Evolutionary conservation across 768 basidiomycete genomes (phyloP), one percentile per base, ranked within the genome.

Genomic region (Lactarius indigo): DNA sequence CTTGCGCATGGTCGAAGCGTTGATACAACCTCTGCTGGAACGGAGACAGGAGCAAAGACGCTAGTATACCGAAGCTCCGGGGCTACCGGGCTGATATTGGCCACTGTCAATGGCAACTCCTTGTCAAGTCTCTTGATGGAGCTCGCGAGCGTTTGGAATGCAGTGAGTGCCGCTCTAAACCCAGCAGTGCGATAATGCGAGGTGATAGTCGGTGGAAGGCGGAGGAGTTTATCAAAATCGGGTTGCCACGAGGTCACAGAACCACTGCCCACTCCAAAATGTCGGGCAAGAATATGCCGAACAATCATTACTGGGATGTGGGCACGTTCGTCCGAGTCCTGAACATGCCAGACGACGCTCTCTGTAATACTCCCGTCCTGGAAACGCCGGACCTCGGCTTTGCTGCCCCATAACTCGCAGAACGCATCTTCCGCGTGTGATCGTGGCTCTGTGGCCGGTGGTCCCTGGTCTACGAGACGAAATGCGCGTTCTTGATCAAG

Each of bases 321-420:
- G 0, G 87, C 81, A 31, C 92, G 87, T 67, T 94, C 92, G 60
- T 96, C 94, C 0, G 84, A 82, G 3, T 85, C 89, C 67, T 85
- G 83, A 9, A 93, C 86, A 23, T 97, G 90, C 97, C 97, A 99
- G 3, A 98, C 95, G n/a, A 98, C 94, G 70, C 91, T 93, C 76
- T 98, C 94, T 6, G 84, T 74, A 68, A 98, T 98, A 20, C 89
- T 84, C 1, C 96, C 96, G 72, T 99, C 96, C 76, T 98, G 96
- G 82, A 99, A 99, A 44, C 96, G 85, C 7, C 97, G 84, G 20
- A 98, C 80, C 73, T 98, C 96, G 0, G 95, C 88, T 75, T 94
- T 96, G 44, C 85, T 60, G 0, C 96, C 96, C 97, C 97, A 99
- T 70, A 98, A 80, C 6, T 86, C 83, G 28, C 89, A 86, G 82